Evolutionary conservation across 208 protist species (phyloP).

Genomic region (Trypanosoma caninum): DNA sequence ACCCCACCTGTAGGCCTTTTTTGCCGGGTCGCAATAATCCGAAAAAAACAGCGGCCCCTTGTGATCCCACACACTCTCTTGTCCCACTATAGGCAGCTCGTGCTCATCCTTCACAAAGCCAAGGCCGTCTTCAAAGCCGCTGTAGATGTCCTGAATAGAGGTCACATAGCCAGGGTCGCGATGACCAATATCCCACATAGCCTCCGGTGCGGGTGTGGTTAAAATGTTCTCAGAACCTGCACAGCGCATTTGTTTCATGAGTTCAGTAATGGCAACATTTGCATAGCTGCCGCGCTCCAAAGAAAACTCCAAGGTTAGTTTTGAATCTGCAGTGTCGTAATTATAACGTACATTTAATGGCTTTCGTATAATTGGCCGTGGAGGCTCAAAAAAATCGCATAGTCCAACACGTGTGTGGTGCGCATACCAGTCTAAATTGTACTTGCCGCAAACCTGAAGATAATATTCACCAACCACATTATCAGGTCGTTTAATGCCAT

Average conservation of each 20-base stretch:
- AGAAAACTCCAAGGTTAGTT: constrained; percentile 63
- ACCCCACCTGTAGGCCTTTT: constrained; percentile 61
- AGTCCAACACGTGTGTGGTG: constrained; percentile 56
- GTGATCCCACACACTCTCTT: constrained; percentile 52
- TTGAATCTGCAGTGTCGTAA: constrained; percentile 37
- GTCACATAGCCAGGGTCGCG: constrained; percentile 73
- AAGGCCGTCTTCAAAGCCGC: constrained; percentile 71
- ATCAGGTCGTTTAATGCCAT: constrained; percentile 52
- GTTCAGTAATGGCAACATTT: constrained; percentile 80
- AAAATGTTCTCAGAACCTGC: constrained; percentile 65
- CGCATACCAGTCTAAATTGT: constrained; percentile 67
- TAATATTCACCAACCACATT: constrained; percentile 75
- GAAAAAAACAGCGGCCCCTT: constrained; percentile 60
- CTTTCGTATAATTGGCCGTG: constrained; percentile 75
- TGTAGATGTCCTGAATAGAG: constrained; percentile 81
- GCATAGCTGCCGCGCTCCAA: constrained; percentile 85
- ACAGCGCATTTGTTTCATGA: constrained; percentile 70
- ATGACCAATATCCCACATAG: constrained; percentile 59
- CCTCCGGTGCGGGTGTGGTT: constrained; percentile 43
- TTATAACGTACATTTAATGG: constrained; percentile 60
- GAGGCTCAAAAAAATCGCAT: constrained; percentile 74
- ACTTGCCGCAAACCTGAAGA: constrained; percentile 67
- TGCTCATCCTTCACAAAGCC: constrained; percentile 53
- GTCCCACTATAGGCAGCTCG: constrained; percentile 28
- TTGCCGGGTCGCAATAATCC: constrained; percentile 42